Base-by-base conservation (phyloP, 129 eudicot genomes). In the Lactuca saligna region DNA sequence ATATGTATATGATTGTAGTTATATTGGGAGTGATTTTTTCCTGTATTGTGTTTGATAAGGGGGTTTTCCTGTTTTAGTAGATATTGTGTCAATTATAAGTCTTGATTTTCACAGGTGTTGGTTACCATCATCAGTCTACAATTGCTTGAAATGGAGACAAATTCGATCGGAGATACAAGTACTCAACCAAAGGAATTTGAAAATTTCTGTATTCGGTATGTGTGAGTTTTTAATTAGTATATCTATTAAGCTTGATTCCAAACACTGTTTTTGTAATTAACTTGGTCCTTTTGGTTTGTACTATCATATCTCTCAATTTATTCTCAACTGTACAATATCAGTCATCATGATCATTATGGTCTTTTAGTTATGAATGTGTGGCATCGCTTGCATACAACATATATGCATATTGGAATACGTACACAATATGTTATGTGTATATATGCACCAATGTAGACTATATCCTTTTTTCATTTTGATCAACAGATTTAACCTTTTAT, bases 281-380 rank as follows among this genome's bases (percentile, higher is more conserved):
- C 65, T 60, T 34, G 63, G 65, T 60, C 41, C 38, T 33, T 60
- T 34, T 60, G 65, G 65, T 60, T 9, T 60, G 29, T 60, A 60
- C 33, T 59, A 59, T 59, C 44, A 59, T 16, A 59, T 59, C 64
- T 25, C 37, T 59, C 17, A 59, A 20, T 33, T 39, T 59, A 59
- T 59, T 33, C 20, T 20, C 20, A 20, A 20, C 20, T 20, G 20
- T 20, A 20, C 0, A 20, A 1, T 20, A 20, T 20, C 20, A 20
- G 0, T 20, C 20, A 20, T 20, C 20, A 20, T 20, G 20, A 20
- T 20, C 20, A 20, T 20, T 20, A 20, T 20, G 20, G 20, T 20
- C 20, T 20, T 20, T 20, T 20, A 20, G 20, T 20, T 20, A 20
- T 20, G 20, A 20, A 20, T 20, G 20, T 20, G 20, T 20, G 20